A percentile compares a stretch with the other conserved stretches of the same genome.
These are phyloP conservation scores for Leptographium radiaticola DNA, from an alignment of 2,329 filamentous ascomycete genomes.

Conservation along the genomic window DNA sequence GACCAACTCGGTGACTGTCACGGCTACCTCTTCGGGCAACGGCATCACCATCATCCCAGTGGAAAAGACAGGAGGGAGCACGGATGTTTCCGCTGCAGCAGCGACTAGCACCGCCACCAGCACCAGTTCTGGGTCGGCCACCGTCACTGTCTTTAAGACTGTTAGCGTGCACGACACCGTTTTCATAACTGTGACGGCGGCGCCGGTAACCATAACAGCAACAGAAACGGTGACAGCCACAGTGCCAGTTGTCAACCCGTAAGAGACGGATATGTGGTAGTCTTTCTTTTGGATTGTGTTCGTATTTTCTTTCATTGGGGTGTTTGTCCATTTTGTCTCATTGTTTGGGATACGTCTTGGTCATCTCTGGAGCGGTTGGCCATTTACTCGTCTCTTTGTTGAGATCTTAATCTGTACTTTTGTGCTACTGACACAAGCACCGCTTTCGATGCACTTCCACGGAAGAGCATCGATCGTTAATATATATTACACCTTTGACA, in stretches of 20 bases:
- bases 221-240: slow-evolving; percentile 4
- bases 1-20: neutral
- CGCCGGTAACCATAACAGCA: neutral
- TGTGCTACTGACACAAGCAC: too few species aligned
- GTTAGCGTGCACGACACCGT: slow-evolving; percentile 9
- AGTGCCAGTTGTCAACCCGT: neutral
- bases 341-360: too few species aligned
- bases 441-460: too few species aligned
- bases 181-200: slow-evolving; percentile 1
- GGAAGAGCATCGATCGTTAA: too few species aligned
- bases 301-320: neutral
- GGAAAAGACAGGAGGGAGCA: neutral
- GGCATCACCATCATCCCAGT: neutral
- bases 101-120: neutral
- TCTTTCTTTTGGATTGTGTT: neutral
- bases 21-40: neutral
- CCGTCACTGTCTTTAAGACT: slow-evolving; percentile 2
- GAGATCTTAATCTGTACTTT: too few species aligned
- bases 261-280: too few species aligned
- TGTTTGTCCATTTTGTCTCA: too few species aligned
- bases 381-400: too few species aligned
- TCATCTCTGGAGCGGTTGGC: too few species aligned
- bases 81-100: neutral
- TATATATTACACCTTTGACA: too few species aligned
- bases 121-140: neutral